Evolutionary conservation across 371 early-diverging fungal genomes (phyloP).

Genomic region (Batkoa obscura): DNA sequence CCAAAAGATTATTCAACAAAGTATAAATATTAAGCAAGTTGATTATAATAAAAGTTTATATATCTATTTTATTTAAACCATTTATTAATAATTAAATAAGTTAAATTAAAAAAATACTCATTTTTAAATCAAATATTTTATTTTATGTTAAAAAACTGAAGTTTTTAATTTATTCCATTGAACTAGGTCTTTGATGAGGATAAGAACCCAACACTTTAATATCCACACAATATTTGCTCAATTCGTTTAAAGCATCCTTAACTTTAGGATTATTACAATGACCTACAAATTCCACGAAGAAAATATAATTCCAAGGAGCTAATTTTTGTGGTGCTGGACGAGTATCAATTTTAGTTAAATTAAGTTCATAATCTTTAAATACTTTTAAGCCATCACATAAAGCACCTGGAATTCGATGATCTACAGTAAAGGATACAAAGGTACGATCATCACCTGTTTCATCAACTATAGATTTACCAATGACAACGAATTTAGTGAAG

Average conservation of each 20-base stretch:
- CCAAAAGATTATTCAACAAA: conserved; percentile 94
- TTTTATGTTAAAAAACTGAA: too few species aligned
- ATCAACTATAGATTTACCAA: conserved; percentile 48
- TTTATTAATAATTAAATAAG: too few species aligned
- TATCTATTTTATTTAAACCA: too few species aligned
- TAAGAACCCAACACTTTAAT: conserved; percentile 66
- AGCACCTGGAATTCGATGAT: conserved; percentile 78
- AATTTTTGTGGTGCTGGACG: conserved; percentile 47
- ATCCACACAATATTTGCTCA: conserved; percentile 52
- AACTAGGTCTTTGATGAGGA: conserved; percentile 37
- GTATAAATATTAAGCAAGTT: conserved; percentile 56
- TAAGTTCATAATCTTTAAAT: conserved; percentile 61
- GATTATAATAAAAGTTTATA: not conserved
- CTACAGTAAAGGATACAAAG: conserved; percentile 62
- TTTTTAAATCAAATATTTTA: too few species aligned
- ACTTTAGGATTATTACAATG: conserved; percentile 49
- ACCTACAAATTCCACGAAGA: conserved; percentile 74
- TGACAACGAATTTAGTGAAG: conserved; percentile 75
- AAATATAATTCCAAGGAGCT: conserved; percentile 78
- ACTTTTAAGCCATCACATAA: conserved; percentile 67
- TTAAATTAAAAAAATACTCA: too few species aligned
- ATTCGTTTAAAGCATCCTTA: conserved; percentile 27
- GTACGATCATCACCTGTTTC: conserved; percentile 62
- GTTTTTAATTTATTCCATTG: too few species aligned
- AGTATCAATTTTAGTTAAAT: conserved; percentile 80